These are phyloP conservation scores for Sindora glabra DNA, from an alignment of 306 rosid species.

Conservation along the genomic window DNA sequence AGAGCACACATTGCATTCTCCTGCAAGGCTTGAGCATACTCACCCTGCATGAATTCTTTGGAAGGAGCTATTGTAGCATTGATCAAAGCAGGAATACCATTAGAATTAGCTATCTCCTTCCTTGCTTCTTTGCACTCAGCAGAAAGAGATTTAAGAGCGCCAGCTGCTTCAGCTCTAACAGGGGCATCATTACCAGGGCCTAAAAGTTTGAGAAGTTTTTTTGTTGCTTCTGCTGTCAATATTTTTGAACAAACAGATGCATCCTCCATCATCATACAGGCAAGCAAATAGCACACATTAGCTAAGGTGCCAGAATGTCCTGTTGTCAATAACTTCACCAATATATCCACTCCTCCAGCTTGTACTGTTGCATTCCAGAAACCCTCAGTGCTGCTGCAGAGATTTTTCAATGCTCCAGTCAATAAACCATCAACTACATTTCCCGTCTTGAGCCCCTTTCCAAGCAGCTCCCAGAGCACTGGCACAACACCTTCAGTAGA, in stretches of 20 bases:
- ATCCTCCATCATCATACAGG: conserved; percentile 90
- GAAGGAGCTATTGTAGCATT: conserved; percentile 99
- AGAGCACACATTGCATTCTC: conserved; percentile 99
- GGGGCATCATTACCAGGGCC: conserved; percentile 89
- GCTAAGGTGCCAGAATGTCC: conserved; percentile 81
- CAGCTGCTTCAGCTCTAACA: conserved; percentile 98
- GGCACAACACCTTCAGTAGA: conserved; percentile 99
- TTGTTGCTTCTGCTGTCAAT: conserved; percentile 71
- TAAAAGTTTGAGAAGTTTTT: conserved; percentile 81
- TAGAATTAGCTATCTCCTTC: conserved; percentile 76
- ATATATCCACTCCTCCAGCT: conserved; percentile 84
- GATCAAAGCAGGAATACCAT: conserved; percentile 91
- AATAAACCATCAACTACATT: conserved; percentile 74
- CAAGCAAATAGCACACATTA: conserved; percentile 89
- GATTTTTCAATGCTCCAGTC: conserved; percentile 91
- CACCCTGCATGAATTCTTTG: conserved; percentile 98
- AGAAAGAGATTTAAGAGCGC: conserved; percentile 91
- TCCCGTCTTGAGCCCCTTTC: conserved; percentile 63
- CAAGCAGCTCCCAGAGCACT: conserved; percentile 82
- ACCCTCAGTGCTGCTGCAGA: conserved; percentile 85
- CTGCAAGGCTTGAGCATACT: conserved; percentile 93
- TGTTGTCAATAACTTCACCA: conserved; percentile 68
- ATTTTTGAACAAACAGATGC: conserved; percentile 77
- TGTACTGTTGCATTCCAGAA: conserved; percentile 85
- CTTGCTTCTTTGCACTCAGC: conserved; percentile 93